These are phyloP conservation scores for Mikania micrantha DNA, from an alignment of 129 eudicot species.

Conservation along the genomic window DNA sequence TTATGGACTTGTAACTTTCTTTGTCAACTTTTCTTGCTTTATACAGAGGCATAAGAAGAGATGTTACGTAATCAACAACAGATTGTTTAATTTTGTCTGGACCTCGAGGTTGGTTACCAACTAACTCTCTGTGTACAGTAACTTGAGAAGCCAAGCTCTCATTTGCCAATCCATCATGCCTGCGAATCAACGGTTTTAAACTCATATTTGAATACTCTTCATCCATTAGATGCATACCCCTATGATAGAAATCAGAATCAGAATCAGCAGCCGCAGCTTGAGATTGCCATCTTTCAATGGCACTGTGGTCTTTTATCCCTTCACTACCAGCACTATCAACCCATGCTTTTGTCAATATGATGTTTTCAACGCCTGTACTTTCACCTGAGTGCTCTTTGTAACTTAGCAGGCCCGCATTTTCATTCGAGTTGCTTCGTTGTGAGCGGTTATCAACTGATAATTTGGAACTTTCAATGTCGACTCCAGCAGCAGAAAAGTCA, in stretches of 20 bases:
- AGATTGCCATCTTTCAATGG: conserved; percentile 93
- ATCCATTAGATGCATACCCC: conserved; percentile 52
- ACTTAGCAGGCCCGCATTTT: conserved; percentile 50
- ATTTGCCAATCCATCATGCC: conserved; percentile 37
- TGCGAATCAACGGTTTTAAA: conserved; percentile 29
- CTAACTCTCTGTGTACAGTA: conserved; percentile 56
- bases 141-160: conserved; percentile 89
- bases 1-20: conserved; percentile 84
- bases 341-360: conserved; percentile 93
- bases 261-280: conserved; percentile 96
- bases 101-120: conserved; percentile 64
- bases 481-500: conserved; percentile 85
- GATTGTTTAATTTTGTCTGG: conserved; percentile 69
- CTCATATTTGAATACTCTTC: conserved; percentile 77
- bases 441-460: conserved; percentile 60
- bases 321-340: conserved; percentile 85
- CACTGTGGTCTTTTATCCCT: conserved; percentile 80
- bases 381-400: conserved; percentile 82
- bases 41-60: conserved; percentile 94
- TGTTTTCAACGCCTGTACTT: conserved; percentile 71
- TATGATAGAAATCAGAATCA: conserved; percentile 53
- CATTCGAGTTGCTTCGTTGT: conserved; percentile 71
- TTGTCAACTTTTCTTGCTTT: conserved; percentile 86
- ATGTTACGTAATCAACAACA: conserved; percentile 90
- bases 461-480: conserved; percentile 58